phyloP scores from a whole-genome alignment of 345 rosid species.

The Arabidopsis arenosa region DNA sequence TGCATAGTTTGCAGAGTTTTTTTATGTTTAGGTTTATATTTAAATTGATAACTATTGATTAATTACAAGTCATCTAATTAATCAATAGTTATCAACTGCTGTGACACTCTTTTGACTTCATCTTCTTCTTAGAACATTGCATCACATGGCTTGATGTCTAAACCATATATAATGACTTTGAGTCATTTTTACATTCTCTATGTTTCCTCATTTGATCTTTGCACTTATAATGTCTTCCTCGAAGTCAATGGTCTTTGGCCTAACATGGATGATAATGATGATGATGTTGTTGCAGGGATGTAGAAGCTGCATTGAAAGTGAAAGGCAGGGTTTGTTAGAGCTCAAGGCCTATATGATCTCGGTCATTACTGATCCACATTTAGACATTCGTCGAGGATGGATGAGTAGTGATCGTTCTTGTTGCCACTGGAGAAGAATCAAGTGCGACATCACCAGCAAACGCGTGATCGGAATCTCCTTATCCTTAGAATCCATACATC shows the following conservation, averaged over 20 bases:
- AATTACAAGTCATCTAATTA: neutral
- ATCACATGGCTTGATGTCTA: conserved; percentile 8
- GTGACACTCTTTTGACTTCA: conserved; percentile 15
- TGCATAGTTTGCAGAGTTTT: neutral
- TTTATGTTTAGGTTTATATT: neutral
- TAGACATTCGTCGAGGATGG: conserved; percentile 30
- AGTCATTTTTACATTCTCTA: neutral
- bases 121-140: conserved; percentile 5
- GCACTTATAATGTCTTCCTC: conserved; percentile 6
- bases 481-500: neutral
- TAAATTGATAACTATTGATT: neutral
- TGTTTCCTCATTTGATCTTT: conserved; percentile 12
- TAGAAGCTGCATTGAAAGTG: conserved; percentile 34
- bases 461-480: conserved; percentile 20
- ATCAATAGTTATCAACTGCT: neutral
- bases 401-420: conserved; percentile 21
- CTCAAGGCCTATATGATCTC: conserved; percentile 20
- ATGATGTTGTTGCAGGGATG: conserved; percentile 25
- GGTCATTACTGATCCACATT: neutral
- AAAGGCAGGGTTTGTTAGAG: conserved; percentile 39
- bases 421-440: conserved; percentile 25
- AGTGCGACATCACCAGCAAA: neutral
- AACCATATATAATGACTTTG: conserved; percentile 20
- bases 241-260: conserved; percentile 10
- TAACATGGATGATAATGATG: conserved; percentile 16